Percentiles rank a stretch among this genome's conserved stretches.
Conservation (phyloP, 345 rosid genomes). For the Laguncularia racemosa region DNA sequence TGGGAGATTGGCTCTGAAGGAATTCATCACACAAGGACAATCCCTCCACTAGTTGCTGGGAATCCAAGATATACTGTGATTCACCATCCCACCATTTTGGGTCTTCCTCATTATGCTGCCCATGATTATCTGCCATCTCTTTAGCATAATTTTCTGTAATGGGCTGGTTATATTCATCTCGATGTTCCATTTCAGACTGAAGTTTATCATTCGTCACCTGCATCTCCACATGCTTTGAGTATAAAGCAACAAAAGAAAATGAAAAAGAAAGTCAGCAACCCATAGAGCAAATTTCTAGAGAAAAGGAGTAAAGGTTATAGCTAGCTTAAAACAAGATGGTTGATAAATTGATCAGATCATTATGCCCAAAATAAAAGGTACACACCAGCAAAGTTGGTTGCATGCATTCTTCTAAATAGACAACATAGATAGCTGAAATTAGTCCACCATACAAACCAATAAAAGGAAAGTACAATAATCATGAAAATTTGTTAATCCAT, state of each 20-base stretch:
- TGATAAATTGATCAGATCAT: too few species aligned
- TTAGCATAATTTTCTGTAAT: conserved; percentile 15
- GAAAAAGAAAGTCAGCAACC: conserved; percentile 1
- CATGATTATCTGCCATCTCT: conserved; percentile 24
- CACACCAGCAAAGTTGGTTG: too few species aligned
- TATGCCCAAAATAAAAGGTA: too few species aligned
- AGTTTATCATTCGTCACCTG: conserved; percentile 33
- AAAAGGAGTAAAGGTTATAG: too few species aligned
- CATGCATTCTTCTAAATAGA: too few species aligned
- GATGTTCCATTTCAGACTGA: conserved; percentile 29
- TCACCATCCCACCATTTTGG: conserved; percentile 77
- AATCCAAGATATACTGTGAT: conserved; percentile 62
- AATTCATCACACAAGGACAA: conserved; percentile 79
- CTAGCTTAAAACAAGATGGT: too few species aligned
- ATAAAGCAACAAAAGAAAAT: conserved; percentile 4
- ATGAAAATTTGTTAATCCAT: too few species aligned
- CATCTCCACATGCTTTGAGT: conserved; percentile 23
- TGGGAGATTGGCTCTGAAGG: conserved; percentile 73
- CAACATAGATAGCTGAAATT: too few species aligned
- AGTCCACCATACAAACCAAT: too few species aligned
- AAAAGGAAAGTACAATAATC: too few species aligned
- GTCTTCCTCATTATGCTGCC: conserved; percentile 43
- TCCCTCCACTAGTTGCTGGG: conserved; percentile 92
- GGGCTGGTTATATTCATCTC: conserved; percentile 13
- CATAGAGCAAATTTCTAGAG: not conserved